phyloP scores from a whole-genome alignment of 805 yeast species.

The Barnettozyma siamensis region DNA sequence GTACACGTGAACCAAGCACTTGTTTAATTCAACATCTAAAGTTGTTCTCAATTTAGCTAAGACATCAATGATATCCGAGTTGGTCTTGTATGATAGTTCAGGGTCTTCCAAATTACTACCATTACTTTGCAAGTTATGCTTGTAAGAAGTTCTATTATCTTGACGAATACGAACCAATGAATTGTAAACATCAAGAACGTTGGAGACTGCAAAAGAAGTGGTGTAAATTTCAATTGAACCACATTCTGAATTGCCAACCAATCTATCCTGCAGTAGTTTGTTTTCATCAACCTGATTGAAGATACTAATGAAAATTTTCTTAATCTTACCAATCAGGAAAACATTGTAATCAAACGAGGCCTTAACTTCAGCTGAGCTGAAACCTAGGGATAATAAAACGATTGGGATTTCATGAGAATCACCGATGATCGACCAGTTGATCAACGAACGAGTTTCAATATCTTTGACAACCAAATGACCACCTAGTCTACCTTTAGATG shows the following conservation, averaged over 20 bases:
- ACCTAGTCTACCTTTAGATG: conserved; percentile 74
- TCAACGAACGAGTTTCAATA: conserved; percentile 53
- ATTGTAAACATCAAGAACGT: conserved; percentile 68
- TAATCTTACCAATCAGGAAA: conserved; percentile 58
- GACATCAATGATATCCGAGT: conserved; percentile 24
- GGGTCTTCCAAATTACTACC: conserved; percentile 25
- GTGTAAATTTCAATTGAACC: conserved; percentile 54
- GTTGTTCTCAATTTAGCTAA: conserved; percentile 52
- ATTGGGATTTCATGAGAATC: conserved; percentile 53
- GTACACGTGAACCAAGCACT: conserved; percentile 57
- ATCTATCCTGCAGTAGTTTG: conserved; percentile 49
- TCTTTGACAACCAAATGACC: conserved; percentile 53
- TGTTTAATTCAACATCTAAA: conserved; percentile 55
- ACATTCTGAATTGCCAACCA: conserved; percentile 46
- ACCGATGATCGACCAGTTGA: conserved; percentile 58
- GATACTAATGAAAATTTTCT: conserved; percentile 45
- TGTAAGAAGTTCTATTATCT: conserved; percentile 67
- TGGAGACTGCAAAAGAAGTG: conserved; percentile 84
- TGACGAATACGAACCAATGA: conserved; percentile 66
- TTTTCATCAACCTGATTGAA: conserved; percentile 58
- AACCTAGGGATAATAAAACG: conserved; percentile 53
- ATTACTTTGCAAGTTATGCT: conserved; percentile 59
- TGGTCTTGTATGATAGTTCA: conserved; percentile 12
- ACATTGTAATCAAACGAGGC: conserved; percentile 81
- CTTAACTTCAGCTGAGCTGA: conserved; percentile 52